Percentiles rank a stretch among this genome's conserved stretches.
Evolutionary conservation across 1,284 basidiomycete genomes (phyloP).

Genomic region (Peniophora sp.): DNA sequence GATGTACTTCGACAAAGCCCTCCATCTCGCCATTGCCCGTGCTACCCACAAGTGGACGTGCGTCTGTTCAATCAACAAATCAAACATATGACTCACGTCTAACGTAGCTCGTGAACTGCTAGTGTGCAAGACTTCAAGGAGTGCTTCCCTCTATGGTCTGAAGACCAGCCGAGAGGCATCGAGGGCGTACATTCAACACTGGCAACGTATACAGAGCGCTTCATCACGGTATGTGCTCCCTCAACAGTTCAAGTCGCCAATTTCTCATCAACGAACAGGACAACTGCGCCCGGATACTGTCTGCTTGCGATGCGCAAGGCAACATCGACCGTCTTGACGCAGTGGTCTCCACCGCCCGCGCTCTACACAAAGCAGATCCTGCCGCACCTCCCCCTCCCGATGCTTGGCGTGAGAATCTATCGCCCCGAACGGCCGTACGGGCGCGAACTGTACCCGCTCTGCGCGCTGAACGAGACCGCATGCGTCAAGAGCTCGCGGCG

Average conservation of each 20-base stretch:
- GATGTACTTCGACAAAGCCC: conserved; percentile 66
- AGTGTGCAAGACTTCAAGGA: conserved; percentile 73
- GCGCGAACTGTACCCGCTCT: conserved; percentile 55
- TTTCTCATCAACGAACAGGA: conserved; percentile 12
- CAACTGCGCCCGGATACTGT: conserved; percentile 49
- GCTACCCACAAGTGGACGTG: conserved; percentile 79
- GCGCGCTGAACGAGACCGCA: conserved; percentile 41
- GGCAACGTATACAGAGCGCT: conserved; percentile 58
- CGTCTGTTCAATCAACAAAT: conserved; percentile 18
- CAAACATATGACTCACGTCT: too few relatives aligned
- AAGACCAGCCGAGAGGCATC: conserved; percentile 64
- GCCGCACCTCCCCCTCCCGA: conserved; percentile 39
- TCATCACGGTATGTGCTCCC: conserved; percentile 40
- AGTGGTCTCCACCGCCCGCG: conserved; percentile 61
- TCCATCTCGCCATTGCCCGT: conserved; percentile 67
- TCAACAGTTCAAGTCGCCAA: conserved; percentile 1
- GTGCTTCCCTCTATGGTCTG: conserved; percentile 68
- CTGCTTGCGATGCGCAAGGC: conserved; percentile 53
- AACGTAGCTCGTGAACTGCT: not conserved
- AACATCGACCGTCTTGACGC: conserved; percentile 63
- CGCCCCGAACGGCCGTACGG: conserved; percentile 50
- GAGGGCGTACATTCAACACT: conserved; percentile 59
- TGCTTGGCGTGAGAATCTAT: conserved; percentile 52
- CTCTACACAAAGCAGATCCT: conserved; percentile 36
- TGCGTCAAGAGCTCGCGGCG: conserved; percentile 44